Conservation (phyloP, 441 rosid genomes). For the Pelargonium fulgidum region DNA sequence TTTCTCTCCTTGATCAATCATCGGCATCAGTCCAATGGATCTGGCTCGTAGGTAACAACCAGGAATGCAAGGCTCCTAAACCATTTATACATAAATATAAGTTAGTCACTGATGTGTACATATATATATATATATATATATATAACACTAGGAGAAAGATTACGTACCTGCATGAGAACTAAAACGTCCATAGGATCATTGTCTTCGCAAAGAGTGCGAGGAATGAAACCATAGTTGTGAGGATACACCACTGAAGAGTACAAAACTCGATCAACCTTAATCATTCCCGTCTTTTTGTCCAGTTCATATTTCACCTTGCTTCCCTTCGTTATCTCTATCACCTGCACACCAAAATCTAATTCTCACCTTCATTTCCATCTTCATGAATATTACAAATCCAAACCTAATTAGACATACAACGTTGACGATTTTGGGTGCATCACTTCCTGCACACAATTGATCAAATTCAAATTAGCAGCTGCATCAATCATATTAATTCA, state of each 20-base stretch:
- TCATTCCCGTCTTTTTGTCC: constrained; percentile 80
- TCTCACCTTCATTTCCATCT: too few species aligned
- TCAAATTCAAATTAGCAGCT: neutral
- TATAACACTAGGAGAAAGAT: neutral
- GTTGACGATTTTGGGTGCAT: constrained; percentile 78
- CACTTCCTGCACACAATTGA: constrained; percentile 53
- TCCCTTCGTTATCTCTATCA: constrained; percentile 85
- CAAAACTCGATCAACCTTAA: constrained; percentile 94
- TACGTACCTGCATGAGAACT: constrained; percentile 80
- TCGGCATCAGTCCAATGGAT: constrained; percentile 57
- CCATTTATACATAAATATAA: neutral
- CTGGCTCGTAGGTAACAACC: constrained; percentile 93
- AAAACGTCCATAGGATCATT: constrained; percentile 95
- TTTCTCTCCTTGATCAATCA: constrained; percentile 96
- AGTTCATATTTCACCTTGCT: constrained; percentile 95
- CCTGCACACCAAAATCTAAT: constrained; percentile 31
- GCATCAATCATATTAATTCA: neutral
- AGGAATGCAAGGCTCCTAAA: constrained; percentile 82
- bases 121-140: too few species aligned
- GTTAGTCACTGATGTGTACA: too few species aligned
- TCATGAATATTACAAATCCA: too few species aligned
- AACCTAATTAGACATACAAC: constrained; percentile 20
- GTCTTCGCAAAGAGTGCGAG: constrained; percentile 92
- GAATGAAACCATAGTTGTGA: constrained; percentile 94
- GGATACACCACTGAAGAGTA: constrained; percentile 99